phyloP scores from a whole-genome alignment of 768 basidiomycete species.

The Naematelia aurantialba region DNA sequence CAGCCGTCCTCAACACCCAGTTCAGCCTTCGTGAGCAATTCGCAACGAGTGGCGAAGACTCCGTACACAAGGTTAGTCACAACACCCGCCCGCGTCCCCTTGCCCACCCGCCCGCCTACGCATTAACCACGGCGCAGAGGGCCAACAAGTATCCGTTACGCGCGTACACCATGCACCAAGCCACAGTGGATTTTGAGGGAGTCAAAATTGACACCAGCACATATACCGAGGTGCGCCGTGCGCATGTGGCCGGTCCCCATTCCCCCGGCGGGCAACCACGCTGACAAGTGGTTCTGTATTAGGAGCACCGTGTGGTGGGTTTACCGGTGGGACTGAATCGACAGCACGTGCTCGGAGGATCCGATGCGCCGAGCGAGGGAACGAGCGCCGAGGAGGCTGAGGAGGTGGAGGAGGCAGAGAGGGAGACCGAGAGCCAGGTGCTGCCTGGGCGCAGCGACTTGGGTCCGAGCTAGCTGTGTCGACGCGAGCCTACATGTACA shows the following conservation, averaged over 20 bases:
- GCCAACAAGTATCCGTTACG: neutral
- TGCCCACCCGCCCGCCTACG: no score
- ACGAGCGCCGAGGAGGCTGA: neutral
- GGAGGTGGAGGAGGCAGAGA: no score
- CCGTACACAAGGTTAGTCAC: neutral
- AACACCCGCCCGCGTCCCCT: neutral
- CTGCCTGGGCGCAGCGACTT: neutral
- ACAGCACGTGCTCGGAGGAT: neutral
- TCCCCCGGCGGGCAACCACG: no score
- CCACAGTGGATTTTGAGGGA: constrained; percentile 1
- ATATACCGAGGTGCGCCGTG: constrained; percentile 1
- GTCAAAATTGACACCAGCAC: constrained; percentile 1
- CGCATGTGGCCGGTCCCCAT: no score
- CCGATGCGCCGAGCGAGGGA: neutral
- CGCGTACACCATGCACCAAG: neutral
- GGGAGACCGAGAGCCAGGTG: neutral
- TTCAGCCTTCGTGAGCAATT: neutral
- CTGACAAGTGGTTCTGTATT: neutral
- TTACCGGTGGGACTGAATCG: neutral
- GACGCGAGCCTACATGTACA: no score
- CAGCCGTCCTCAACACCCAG: neutral
- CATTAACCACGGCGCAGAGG: constrained; percentile 1
- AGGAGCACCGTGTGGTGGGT: neutral
- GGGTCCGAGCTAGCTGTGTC: neutral
- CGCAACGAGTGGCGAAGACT: neutral